Evolutionary conservation across 176 grass and related monocot species (phyloP), one percentile per base, ranked within the genome.

Genomic region (Cenchrus purpureus): DNA sequence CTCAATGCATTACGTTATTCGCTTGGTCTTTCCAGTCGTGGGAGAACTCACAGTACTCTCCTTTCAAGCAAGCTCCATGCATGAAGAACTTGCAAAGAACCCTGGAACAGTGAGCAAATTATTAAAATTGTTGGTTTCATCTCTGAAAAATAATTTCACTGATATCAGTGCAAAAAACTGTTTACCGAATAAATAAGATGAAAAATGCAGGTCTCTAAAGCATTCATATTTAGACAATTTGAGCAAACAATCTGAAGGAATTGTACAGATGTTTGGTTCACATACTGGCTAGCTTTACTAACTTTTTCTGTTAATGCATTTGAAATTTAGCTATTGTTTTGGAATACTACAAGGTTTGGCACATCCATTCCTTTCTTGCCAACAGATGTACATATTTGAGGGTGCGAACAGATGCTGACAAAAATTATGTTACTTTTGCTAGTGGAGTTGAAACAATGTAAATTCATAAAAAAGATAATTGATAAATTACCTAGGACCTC

Each of bases 21-120:
- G 97, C 12, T 82, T 88, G 83, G 79, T 94, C 97, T 80, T 69
- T 90, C 93, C 97, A 93, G 73, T 99, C 86, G 77, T 99, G 97
- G 74, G 97, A 99, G 86, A 99, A 99, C 56, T 99, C 93, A 80
- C 97, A 99, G 70, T 91, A 91, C 11, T 99, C 97, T 81, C 97
- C 97, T 89, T 99, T 96, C 60, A 99, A 88, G 82, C 93, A 99
- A 82, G 93, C 91, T 58, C 97, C 97, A 82, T 99, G 93, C 88
- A 89, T 88, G 86, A 90, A 99, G 84, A 96, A 99, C 75, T 99
- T 99, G 75, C 93, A 99, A 86, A 96, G 91, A 84, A 92, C 81
- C 84, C 97, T 99, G 87, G 13, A 74, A 29, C 71, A 74, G 49
- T 74, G 28, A 74, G 28, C 49, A 54, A 53, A 73, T 60, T 60